These are phyloP conservation scores for Rosa persica DNA, from an alignment of 306 rosid species.

Conservation along the genomic window DNA sequence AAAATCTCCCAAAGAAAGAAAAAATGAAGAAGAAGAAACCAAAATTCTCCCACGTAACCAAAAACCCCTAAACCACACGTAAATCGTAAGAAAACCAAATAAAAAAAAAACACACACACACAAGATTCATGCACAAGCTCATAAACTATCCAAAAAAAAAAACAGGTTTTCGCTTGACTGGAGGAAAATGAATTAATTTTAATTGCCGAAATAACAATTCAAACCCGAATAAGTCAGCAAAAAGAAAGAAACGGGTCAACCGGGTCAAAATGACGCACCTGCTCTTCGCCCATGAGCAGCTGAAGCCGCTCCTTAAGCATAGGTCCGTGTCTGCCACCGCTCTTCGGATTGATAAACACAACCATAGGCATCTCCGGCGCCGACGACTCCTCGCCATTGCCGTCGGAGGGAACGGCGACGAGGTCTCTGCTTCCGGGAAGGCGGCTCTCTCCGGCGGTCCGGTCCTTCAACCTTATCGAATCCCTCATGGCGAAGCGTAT, in stretches of 20 bases:
- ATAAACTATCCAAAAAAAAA: not conserved
- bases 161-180: not conserved
- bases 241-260: not conserved
- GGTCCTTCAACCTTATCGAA: conserved; percentile 63
- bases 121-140: not conserved
- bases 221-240: not conserved
- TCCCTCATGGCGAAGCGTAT: conserved; percentile 90
- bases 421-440: conserved; percentile 22
- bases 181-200: not conserved
- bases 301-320: conserved; percentile 78
- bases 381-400: conserved; percentile 27
- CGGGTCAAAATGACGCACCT: conserved; percentile 39
- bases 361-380: conserved; percentile 70
- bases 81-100: not conserved
- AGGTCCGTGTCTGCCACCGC: conserved; percentile 92
- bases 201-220: not conserved
- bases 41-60: not conserved
- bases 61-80: not conserved
- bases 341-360: conserved; percentile 70
- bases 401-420: conserved; percentile 23
- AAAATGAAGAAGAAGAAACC: not conserved
- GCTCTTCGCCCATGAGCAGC: conserved; percentile 79
- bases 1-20: not conserved
- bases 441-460: conserved; percentile 60
- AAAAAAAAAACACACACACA: not conserved